phyloP scores from a whole-genome alignment of 495 filamentous ascomycete genomes.

The Daldinia childiae region DNA sequence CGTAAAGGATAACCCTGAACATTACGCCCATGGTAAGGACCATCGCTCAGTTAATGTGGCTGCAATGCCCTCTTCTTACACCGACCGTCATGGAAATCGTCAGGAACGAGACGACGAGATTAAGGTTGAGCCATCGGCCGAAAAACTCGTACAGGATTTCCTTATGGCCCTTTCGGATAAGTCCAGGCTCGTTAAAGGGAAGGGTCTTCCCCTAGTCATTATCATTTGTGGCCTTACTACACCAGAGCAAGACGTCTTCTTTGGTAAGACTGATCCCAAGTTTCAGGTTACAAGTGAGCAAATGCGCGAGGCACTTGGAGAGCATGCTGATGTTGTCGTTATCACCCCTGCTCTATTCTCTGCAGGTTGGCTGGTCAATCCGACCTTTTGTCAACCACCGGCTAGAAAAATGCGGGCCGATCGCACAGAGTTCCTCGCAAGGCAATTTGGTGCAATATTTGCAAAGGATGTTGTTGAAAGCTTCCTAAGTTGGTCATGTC shows the following conservation, averaged over 20 bases:
- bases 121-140: constrained; percentile 30
- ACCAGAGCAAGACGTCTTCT: constrained; percentile 51
- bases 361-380: constrained; percentile 43
- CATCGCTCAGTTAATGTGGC: constrained; percentile 16
- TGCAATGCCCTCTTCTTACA: constrained; percentile 9
- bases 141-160: constrained; percentile 31
- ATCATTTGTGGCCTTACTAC: constrained; percentile 49
- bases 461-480: constrained; percentile 14
- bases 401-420: constrained; percentile 7
- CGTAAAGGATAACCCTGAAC: constrained; percentile 18
- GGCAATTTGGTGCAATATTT: constrained; percentile 42
- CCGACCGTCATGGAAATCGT: neutral
- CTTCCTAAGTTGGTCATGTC: constrained; percentile 32
- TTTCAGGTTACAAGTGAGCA: constrained; percentile 26
- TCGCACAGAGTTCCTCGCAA: constrained; percentile 38
- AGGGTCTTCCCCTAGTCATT: constrained; percentile 40
- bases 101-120: constrained; percentile 33
- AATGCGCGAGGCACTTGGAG: constrained; percentile 41
- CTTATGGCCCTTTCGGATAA: constrained; percentile 27
- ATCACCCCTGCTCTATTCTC: constrained; percentile 45
- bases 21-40: constrained; percentile 29
- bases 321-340: constrained; percentile 31
- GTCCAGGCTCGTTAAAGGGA: constrained; percentile 24
- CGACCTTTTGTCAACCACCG: constrained; percentile 21
- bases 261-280: constrained; percentile 19